Percentiles rank a stretch among this genome's conserved stretches.
Conservation (phyloP, 345 rosid species). For the Alliaria petiolata region DNA sequence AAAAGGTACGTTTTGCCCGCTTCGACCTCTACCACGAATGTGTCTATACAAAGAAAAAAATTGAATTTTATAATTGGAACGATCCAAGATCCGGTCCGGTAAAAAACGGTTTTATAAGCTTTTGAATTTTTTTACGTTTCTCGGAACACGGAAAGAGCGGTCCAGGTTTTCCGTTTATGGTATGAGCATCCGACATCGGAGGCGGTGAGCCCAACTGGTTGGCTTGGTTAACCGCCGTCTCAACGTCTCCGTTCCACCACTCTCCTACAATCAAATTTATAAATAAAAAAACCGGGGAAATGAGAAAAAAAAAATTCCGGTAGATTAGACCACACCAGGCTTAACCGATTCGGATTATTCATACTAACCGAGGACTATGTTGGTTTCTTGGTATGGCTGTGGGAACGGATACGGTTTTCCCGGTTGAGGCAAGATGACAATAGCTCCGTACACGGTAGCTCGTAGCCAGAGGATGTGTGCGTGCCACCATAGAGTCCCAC, state of each 20-base stretch:
- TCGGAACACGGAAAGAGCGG: constrained; percentile 61
- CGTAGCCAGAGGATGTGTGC: constrained; percentile 48
- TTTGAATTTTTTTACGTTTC: constrained; percentile 37
- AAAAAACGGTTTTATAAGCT: not conserved
- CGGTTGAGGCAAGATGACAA: constrained; percentile 42
- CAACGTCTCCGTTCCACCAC: constrained; percentile 58
- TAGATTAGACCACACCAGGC: not conserved
- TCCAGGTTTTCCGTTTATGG: constrained; percentile 64
- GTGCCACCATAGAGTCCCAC: constrained; percentile 44
- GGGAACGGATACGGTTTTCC: constrained; percentile 49
- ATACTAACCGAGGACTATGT: constrained; percentile 41
- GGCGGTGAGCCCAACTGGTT: constrained; percentile 49
- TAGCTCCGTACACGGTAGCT: constrained; percentile 49
- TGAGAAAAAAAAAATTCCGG: not conserved
- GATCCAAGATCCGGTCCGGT: not conserved
- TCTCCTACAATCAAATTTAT: constrained; percentile 42
- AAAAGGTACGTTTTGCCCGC: constrained; percentile 40
- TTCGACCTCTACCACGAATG: constrained; percentile 45
- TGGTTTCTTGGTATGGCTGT: constrained; percentile 42
- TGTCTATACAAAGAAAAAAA: constrained; percentile 29
- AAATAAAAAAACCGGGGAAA: not conserved
- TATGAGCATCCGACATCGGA: constrained; percentile 55
- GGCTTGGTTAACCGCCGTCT: constrained; percentile 51
- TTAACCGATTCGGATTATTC: too few species aligned
- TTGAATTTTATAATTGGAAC: not conserved